Evolutionary conservation across 441 rosid species (phyloP).

Genomic region (Populus hybrid): DNA sequence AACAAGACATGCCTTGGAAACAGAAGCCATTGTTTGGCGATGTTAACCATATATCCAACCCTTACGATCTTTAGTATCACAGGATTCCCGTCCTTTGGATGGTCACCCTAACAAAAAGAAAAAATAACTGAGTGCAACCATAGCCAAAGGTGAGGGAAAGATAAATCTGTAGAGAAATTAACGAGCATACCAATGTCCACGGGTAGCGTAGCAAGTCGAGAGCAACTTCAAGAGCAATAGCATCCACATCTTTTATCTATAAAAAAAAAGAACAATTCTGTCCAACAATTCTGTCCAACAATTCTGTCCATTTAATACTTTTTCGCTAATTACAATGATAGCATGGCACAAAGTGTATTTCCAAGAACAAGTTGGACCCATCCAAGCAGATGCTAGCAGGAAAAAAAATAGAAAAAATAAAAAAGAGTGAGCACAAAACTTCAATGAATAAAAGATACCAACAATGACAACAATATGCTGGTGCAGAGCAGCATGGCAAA

Average conservation of each 20-base stretch:
- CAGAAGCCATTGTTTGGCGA: constrained; percentile 75
- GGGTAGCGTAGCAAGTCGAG: constrained; percentile 77
- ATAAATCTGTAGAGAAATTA: constrained; percentile 13
- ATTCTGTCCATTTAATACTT: background rate
- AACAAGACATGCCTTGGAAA: constrained; percentile 67
- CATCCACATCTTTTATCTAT: constrained; percentile 69
- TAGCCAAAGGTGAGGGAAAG: constrained; percentile 12
- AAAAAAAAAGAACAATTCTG: constrained; percentile 22
- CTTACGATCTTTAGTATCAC: constrained; percentile 62
- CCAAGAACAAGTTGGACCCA: background rate
- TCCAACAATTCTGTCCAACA: too few species aligned
- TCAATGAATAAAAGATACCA: constrained; percentile 1
- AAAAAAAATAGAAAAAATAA: background rate
- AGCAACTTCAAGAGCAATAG: constrained; percentile 76
- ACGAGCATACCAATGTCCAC: constrained; percentile 59
- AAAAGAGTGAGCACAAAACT: background rate
- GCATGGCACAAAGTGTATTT: background rate
- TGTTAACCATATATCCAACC: constrained; percentile 65
- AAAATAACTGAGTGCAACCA: constrained; percentile 8
- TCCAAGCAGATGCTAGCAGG: background rate
- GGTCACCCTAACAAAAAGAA: constrained; percentile 61
- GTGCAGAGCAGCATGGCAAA: background rate
- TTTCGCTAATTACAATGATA: background rate
- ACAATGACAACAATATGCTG: background rate
- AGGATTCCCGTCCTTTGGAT: constrained; percentile 80